Base-by-base conservation (phyloP, 2,329 filamentous ascomycete species). In the Didymellaceae sp. region DNA sequence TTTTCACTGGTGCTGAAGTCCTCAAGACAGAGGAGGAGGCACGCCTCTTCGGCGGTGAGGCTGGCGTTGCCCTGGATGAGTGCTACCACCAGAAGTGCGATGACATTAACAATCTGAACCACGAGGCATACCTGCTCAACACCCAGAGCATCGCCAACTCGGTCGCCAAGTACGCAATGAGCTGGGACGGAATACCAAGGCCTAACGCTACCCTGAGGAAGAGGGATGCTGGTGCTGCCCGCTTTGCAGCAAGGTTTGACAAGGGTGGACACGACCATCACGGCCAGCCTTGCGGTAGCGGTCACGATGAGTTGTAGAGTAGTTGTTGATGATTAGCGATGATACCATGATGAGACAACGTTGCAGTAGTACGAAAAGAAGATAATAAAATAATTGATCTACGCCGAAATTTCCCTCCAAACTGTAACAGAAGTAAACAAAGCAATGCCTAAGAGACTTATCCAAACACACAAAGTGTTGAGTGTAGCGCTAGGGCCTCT, bases 1-100 rank as follows among this genome's bases (percentile, higher is more conserved):
- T 74, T 10, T 74, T 74, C 55, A 75, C 74, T 2, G 74, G 74
- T 11, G 73, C 73, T 13, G 74, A 75, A 33, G 67, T 64, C 10
- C 58, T 73, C 56, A 75, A 75, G 61, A 75, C 72, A 1, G 63
- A 55, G 14, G 69, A 71, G 45, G 70, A 74, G 43, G 68, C 66
- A 4, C 54, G 47, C 30, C 55, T 73, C 5, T 75, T 74, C 38
- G 73, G 73, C 16, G 73, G 73, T 39, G 49, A 63, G 37, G 73
- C 70, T 0, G 74, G 74, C n/a, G 55, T 66, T 4, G 61, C 69
- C 2, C 67, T 72, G 11, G 74, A 75, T 44, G 46, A 37, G 1
- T 73, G 72, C 57, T 75, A 76, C 57, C 74, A 76, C 56, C 56
- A 66, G 47, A 55, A 60, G 13, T 71, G 73, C 37, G 74, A 76